Evolutionary conservation across 768 basidiomycete genomes (phyloP), one percentile per base, ranked within the genome.

Genomic region (Solioccasus polychromus): DNA sequence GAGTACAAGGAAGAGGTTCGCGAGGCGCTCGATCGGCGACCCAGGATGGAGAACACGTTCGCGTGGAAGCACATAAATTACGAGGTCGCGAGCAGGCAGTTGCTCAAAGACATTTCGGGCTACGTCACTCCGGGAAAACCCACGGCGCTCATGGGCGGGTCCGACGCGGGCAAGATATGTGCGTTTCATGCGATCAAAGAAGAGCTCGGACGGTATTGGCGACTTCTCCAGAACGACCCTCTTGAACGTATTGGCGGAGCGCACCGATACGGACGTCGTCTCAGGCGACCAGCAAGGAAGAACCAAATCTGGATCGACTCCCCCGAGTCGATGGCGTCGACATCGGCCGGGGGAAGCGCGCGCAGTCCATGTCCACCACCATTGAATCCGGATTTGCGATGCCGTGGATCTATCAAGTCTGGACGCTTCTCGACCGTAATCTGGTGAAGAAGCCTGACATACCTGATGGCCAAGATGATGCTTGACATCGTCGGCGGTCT

Each of bases 111-210:
- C 36, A 75, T 93, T 11, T 85, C 81, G 23, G 90, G 90, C 0
- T 92, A 77, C 62, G 88, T 90, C 17, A 79, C 78, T 9, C 92
- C 90, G 0, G 91, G 92, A 5, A 90, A 74, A 47, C 64, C 92
- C 45, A 88, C 85, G 0, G 86, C 85, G 42, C 74, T 82, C 56
- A 91, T 85, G 89, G 91, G 75, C 44, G 82, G 68, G 67, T 79
- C 61, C 35, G 75, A 68, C 42, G 78, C 67, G 45, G 82, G 75
- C 54, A 78, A 66, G 60, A 71, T 69, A 24, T 12, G 54, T 46
- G 20, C 11, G 17, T 29, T 2, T 10, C 4, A 36, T 18, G 2
- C 6, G n/a, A n/a, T n/a, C n/a, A n/a, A n/a, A n/a, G n/a, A n/a
- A n/a, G n/a, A n/a, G n/a, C n/a, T n/a, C 17, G 11, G n/a, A 15